Conservation (phyloP, 2,329 filamentous ascomycete species). For the Aspergillus glaucus region DNA sequence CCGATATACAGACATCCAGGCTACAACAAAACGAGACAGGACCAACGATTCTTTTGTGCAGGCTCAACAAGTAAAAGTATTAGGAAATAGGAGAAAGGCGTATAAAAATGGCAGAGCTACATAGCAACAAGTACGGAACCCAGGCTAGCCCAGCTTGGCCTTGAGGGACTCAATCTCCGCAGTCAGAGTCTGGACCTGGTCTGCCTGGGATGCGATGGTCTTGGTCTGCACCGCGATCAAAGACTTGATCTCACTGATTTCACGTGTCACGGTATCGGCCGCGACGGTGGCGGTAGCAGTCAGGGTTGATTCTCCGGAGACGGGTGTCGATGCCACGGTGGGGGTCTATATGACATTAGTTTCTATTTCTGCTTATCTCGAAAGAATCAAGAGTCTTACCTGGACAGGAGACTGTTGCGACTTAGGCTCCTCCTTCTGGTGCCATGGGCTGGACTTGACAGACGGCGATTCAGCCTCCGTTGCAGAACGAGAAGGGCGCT, state of each 20-base stretch:
- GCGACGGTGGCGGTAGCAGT: conserved; percentile 25
- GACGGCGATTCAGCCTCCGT: conserved; percentile 18
- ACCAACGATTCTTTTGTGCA: conserved; percentile 8
- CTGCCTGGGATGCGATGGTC: conserved; percentile 69
- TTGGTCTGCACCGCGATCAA: conserved; percentile 70
- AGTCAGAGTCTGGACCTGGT: conserved; percentile 65
- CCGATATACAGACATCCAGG: conserved; percentile 1
- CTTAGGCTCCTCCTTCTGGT: conserved; percentile 23
- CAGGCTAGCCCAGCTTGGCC: conserved; percentile 55
- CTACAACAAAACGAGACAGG: conserved; percentile 11
- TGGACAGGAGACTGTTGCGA: conserved; percentile 18
- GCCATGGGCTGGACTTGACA: conserved; percentile 24
- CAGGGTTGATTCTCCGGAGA: conserved; percentile 28
- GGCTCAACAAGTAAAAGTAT: background rate
- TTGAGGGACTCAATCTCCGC: conserved; percentile 75
- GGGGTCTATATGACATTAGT: conserved; percentile 11
- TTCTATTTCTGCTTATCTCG: background rate
- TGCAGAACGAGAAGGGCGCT: conserved; percentile 46
- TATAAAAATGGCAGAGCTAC: conserved; percentile 1
- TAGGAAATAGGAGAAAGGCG: background rate
- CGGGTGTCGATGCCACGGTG: conserved; percentile 26
- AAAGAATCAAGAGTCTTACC: conserved; percentile 10
- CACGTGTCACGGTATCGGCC: conserved; percentile 54
- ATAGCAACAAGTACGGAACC: background rate
- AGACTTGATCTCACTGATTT: conserved; percentile 69